Evolutionary conservation across 495 filamentous ascomycete species (phyloP).

Genomic region (Neurospora hispaniola): DNA sequence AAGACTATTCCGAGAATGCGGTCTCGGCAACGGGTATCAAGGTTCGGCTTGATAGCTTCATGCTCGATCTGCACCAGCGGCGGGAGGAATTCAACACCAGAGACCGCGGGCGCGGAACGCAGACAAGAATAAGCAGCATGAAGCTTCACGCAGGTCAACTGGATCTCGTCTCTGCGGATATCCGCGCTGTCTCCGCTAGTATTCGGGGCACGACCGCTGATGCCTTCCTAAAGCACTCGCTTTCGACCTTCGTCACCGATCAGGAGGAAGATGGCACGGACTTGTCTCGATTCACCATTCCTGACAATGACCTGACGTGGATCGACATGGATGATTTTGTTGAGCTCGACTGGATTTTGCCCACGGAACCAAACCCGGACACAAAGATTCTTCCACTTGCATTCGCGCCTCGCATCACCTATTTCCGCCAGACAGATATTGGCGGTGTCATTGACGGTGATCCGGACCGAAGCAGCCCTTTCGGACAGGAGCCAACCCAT

Average conservation of each 20-base stretch:
- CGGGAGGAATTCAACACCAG: constrained; percentile 81
- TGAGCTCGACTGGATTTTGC: constrained; percentile 91
- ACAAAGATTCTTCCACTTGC: constrained; percentile 88
- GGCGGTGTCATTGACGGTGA: constrained; percentile 55
- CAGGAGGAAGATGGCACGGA: constrained; percentile 45
- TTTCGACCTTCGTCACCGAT: constrained; percentile 36
- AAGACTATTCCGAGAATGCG: constrained; percentile 68
- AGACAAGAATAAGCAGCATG: constrained; percentile 78
- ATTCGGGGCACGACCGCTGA: constrained; percentile 69
- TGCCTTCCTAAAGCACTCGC: constrained; percentile 55
- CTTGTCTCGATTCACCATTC: constrained; percentile 84
- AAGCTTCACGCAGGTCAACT: constrained; percentile 88
- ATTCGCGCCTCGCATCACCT: constrained; percentile 88
- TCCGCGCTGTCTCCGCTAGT: constrained; percentile 84
- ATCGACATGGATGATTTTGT: constrained; percentile 99
- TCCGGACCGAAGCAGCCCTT: constrained; percentile 64
- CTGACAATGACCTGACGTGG: constrained; percentile 89
- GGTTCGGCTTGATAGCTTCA: constrained; percentile 85
- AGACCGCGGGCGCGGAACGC: constrained; percentile 58
- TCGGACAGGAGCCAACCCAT: constrained; percentile 87
- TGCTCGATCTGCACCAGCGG: constrained; percentile 90
- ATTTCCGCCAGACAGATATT: constrained; percentile 96
- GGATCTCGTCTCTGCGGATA: constrained; percentile 85
- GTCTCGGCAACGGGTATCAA: constrained; percentile 92
- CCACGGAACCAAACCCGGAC: constrained; percentile 80